These are phyloP conservation scores for Podospora australis DNA, from an alignment of 495 filamentous ascomycete species.

Conservation along the genomic window DNA sequence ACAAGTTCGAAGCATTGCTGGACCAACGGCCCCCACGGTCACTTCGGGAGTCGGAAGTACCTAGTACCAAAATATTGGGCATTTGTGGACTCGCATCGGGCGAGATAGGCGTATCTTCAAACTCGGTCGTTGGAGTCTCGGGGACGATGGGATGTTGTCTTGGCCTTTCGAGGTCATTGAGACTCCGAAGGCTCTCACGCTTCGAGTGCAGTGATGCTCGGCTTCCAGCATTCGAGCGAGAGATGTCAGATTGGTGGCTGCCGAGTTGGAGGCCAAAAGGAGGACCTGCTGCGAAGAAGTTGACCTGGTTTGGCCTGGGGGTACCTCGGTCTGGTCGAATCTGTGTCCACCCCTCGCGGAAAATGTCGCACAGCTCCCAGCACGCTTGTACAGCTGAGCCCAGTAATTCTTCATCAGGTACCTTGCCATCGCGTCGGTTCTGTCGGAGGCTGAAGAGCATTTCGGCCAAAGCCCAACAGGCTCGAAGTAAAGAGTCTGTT, in stretches of 20 bases:
- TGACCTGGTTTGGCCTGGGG: conserved; percentile 73
- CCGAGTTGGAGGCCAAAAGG: conserved; percentile 16
- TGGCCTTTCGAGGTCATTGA: conserved; percentile 23
- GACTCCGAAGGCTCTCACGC: conserved; percentile 37
- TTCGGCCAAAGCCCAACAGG: conserved; percentile 86
- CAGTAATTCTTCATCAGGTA: conserved; percentile 72
- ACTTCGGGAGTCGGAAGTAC: conserved; percentile 47
- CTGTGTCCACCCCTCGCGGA: conserved; percentile 88
- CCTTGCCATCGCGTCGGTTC: conserved; percentile 65
- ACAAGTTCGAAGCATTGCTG: conserved; percentile 66
- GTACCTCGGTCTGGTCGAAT: conserved; percentile 80
- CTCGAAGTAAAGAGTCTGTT: conserved; percentile 73
- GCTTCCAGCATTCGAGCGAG: conserved; percentile 30
- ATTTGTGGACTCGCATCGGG: conserved; percentile 66
- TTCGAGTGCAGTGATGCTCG: conserved; percentile 43
- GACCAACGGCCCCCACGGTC: conserved; percentile 58
- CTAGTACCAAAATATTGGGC: conserved; percentile 81
- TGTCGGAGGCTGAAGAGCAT: conserved; percentile 92
- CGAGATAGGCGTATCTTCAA: conserved; percentile 79
- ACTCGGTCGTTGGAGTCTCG: conserved; percentile 88
- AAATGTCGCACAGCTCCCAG: conserved; percentile 93
- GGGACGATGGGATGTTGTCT: conserved; percentile 43
- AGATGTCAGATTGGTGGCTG: conserved; percentile 23
- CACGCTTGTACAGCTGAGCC: conserved; percentile 85
- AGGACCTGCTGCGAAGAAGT: conserved; percentile 45